These are phyloP conservation scores for Leccinum fibrillosum DNA, from an alignment of 768 basidiomycete genomes.

Conservation along the genomic window DNA sequence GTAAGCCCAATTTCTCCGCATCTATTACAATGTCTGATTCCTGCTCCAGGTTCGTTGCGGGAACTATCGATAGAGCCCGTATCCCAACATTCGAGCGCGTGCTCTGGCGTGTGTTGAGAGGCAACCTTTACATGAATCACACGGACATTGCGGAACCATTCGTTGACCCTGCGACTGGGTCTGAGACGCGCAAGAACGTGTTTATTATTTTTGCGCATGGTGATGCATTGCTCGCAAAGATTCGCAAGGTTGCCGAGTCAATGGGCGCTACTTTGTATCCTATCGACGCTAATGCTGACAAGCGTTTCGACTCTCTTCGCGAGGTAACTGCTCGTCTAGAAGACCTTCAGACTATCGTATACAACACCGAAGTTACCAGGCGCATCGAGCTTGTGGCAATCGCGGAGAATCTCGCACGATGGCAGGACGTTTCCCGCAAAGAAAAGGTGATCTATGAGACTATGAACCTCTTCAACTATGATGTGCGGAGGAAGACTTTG, in stretches of 20 bases:
- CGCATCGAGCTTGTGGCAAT: slow-evolving; percentile 79
- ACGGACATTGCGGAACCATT: slow-evolving; percentile 93
- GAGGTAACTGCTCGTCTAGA: slow-evolving; percentile 89
- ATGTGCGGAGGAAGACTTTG: slow-evolving; percentile 88
- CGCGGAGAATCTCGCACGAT: slow-evolving; percentile 80
- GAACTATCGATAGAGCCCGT: slow-evolving; percentile 91
- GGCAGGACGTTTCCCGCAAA: slow-evolving; percentile 92
- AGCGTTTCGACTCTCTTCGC: slow-evolving; percentile 83
- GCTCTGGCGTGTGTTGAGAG: slow-evolving; percentile 95
- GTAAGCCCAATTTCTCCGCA: slow-evolving; percentile 39
- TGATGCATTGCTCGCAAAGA: slow-evolving; percentile 87
- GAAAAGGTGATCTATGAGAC: slow-evolving; percentile 97
- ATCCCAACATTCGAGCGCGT: slow-evolving; percentile 95
- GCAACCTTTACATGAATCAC: slow-evolving; percentile 99
- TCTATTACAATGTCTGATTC: neutral
- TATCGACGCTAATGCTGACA: slow-evolving; percentile 92
- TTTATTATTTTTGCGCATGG: slow-evolving; percentile 99
- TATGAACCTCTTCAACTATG: slow-evolving; percentile 93
- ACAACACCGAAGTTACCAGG: slow-evolving; percentile 83
- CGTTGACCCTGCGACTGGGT: slow-evolving; percentile 78
- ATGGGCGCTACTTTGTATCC: slow-evolving; percentile 98
- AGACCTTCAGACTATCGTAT: slow-evolving; percentile 84
- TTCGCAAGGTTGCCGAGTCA: slow-evolving; percentile 97
- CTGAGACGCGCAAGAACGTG: slow-evolving; percentile 92
- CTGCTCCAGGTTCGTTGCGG: slow-evolving; percentile 80